Evolutionary conservation across 2,329 filamentous ascomycete genomes (phyloP).

Genomic region (Nigrospora oryzae): DNA sequence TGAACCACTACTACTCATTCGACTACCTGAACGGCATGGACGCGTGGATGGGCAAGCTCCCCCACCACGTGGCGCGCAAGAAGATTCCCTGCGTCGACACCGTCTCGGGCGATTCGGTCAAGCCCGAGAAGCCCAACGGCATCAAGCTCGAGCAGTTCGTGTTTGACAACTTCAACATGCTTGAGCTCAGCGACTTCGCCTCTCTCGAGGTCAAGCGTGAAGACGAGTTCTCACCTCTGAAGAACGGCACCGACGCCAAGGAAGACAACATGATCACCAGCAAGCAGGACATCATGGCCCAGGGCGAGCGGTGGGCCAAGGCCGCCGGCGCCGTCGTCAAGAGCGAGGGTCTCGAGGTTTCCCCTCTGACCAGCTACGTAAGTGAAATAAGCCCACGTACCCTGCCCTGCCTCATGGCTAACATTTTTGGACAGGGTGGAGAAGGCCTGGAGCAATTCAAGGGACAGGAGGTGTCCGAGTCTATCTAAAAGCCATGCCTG

Average conservation of each 20-base stretch:
- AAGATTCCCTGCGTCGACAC: conserved; percentile 88
- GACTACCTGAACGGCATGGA: conserved; percentile 87
- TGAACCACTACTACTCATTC: conserved; percentile 99
- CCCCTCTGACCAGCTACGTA: conserved; percentile 91
- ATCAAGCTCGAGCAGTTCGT: conserved; percentile 99
- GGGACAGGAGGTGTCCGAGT: conserved; percentile 28
- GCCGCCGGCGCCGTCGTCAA: conserved; percentile 69
- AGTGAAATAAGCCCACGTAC: conserved; percentile 31
- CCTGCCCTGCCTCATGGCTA: conserved; percentile 7
- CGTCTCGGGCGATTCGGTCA: conserved; percentile 69
- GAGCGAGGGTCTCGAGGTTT: conserved; percentile 75
- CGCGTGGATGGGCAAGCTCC: conserved; percentile 74
- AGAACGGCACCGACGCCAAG: conserved; percentile 60
- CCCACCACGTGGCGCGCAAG: conserved; percentile 94
- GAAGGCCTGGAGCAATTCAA: conserved; percentile 52
- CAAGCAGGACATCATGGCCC: conserved; percentile 79
- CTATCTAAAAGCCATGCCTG: too few species aligned
- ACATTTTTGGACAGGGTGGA: conserved; percentile 37
- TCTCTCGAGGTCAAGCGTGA: conserved; percentile 93
- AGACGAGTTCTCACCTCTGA: conserved; percentile 96
- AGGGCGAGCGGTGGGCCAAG: conserved; percentile 80
- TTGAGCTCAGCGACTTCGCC: conserved; percentile 81
- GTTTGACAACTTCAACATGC: conserved; percentile 93
- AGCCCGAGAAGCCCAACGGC: conserved; percentile 91
- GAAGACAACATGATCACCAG: conserved; percentile 87